These are phyloP conservation scores for Irpex rosettiformis DNA, from an alignment of 1,284 basidiomycete genomes.

Conservation along the genomic window DNA sequence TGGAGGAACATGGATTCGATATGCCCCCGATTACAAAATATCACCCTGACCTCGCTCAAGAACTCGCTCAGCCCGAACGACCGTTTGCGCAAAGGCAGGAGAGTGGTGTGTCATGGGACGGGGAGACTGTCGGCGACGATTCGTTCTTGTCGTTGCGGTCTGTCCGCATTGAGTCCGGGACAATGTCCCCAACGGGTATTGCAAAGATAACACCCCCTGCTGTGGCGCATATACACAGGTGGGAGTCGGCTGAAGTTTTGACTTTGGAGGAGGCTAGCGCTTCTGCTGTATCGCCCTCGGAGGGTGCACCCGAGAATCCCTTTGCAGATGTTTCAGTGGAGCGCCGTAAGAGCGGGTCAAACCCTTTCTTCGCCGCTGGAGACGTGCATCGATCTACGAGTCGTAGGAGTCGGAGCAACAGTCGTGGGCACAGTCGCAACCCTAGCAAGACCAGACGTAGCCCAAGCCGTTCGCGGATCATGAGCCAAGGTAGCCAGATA, in stretches of 20 bases:
- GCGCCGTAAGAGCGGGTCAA: constrained; percentile 40
- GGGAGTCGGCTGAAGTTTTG: constrained; percentile 71
- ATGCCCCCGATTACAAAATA: constrained; percentile 42
- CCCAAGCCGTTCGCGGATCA: constrained; percentile 13
- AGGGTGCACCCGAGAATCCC: constrained; percentile 35
- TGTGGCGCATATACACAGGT: constrained; percentile 47
- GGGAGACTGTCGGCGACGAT: constrained; percentile 42
- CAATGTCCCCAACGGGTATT: constrained; percentile 37
- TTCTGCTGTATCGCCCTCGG: neutral
- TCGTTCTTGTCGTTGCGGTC: constrained; percentile 48
- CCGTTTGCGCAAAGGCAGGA: constrained; percentile 39
- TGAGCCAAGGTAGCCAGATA: constrained; percentile 12
- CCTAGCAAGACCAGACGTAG: constrained; percentile 19
- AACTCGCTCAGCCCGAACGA: constrained; percentile 42
- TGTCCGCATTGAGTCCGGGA: constrained; percentile 42
- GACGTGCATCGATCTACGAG: constrained; percentile 21
- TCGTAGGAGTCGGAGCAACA: constrained; percentile 27
- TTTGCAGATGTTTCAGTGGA: constrained; percentile 37
- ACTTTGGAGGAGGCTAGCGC: constrained; percentile 36
- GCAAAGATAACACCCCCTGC: constrained; percentile 60
- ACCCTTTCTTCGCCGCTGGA: constrained; percentile 64
- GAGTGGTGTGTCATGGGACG: constrained; percentile 50
- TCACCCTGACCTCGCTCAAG: constrained; percentile 50
- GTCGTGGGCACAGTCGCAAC: constrained; percentile 15
- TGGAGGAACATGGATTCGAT: constrained; percentile 33